These are phyloP conservation scores for Dactylis glomerata DNA, from an alignment of 176 grass and related monocot genomes.

Conservation along the genomic window DNA sequence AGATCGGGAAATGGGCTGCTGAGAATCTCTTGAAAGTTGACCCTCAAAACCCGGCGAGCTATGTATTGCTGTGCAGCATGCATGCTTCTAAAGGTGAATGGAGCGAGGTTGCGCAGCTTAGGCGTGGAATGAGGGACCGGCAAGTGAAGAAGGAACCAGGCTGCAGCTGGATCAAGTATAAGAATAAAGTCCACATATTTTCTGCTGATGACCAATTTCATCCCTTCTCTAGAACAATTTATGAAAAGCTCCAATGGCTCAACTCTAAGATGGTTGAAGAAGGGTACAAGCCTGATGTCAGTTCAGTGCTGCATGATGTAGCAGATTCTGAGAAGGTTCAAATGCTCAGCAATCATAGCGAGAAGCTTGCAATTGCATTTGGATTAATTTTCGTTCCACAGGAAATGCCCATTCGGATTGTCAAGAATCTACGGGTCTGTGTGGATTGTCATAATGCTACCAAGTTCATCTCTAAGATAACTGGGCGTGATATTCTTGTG, in stretches of 20 bases:
- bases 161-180: constrained; percentile 81
- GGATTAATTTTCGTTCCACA: constrained; percentile 57
- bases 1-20: constrained; percentile 74
- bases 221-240: constrained; percentile 49
- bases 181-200: constrained; percentile 77
- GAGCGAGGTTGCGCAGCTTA: constrained; percentile 55
- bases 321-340: constrained; percentile 57
- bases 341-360: constrained; percentile 66
- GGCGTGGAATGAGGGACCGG: constrained; percentile 63
- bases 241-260: constrained; percentile 56
- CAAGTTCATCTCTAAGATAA: constrained; percentile 67
- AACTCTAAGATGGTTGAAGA: constrained; percentile 49
- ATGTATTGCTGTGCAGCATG: constrained; percentile 60
- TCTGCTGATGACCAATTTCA: constrained; percentile 72
- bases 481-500: constrained; percentile 62
- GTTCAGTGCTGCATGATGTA: constrained; percentile 60
- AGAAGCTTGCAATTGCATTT: constrained; percentile 75
- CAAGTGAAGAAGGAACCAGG: constrained; percentile 78
- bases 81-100: constrained; percentile 65
- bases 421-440: constrained; percentile 66
- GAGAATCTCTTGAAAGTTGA: constrained; percentile 61
- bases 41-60: constrained; percentile 66
- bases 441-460: constrained; percentile 70
- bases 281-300: constrained; percentile 69
- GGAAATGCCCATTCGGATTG: constrained; percentile 59